phyloP scores from a whole-genome alignment of 306 rosid species.

The Mucuna pruriens region DNA sequence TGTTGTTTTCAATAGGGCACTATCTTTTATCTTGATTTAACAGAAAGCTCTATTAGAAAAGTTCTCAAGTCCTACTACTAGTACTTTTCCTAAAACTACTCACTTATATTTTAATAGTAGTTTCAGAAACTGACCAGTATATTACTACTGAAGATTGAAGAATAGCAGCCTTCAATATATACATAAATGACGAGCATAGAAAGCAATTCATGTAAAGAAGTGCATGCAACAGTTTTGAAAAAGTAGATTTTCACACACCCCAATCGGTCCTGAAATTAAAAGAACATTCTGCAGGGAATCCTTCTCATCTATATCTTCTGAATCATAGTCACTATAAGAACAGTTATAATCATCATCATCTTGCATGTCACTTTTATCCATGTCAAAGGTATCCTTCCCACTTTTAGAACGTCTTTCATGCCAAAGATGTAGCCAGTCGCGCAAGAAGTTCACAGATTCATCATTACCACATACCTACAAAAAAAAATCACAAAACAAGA shows the following conservation, averaged over 20 bases:
- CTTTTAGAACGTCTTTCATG: conserved; percentile 57
- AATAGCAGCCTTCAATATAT: conserved; percentile 23
- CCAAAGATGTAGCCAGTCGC: conserved; percentile 84
- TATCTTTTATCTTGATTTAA: conserved; percentile 20
- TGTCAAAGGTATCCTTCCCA: conserved; percentile 45
- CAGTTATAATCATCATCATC: conserved; percentile 48
- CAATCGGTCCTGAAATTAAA: conserved; percentile 83
- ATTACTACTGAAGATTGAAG: conserved; percentile 19
- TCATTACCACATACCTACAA: conserved; percentile 87
- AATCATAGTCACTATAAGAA: conserved; percentile 66
- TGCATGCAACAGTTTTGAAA: conserved; percentile 13
- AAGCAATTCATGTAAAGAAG: conserved; percentile 34
- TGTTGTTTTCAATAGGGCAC: background rate
- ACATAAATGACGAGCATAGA: conserved; percentile 5
- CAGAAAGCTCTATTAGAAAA: conserved; percentile 21
- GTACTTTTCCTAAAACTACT: background rate
- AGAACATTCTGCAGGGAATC: conserved; percentile 77
- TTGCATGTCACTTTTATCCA: conserved; percentile 40
- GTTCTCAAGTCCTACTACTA: background rate
- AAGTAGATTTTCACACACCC: conserved; percentile 62
- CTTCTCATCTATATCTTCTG: conserved; percentile 58
- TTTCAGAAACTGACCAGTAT: conserved; percentile 14
- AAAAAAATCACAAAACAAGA: conserved; percentile 41
- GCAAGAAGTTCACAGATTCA: conserved; percentile 73
- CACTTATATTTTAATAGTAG: background rate